Evolutionary conservation across 179 eudicot species (phyloP), one percentile per base, ranked within the genome.

Genomic region (Beta lomatogona): DNA sequence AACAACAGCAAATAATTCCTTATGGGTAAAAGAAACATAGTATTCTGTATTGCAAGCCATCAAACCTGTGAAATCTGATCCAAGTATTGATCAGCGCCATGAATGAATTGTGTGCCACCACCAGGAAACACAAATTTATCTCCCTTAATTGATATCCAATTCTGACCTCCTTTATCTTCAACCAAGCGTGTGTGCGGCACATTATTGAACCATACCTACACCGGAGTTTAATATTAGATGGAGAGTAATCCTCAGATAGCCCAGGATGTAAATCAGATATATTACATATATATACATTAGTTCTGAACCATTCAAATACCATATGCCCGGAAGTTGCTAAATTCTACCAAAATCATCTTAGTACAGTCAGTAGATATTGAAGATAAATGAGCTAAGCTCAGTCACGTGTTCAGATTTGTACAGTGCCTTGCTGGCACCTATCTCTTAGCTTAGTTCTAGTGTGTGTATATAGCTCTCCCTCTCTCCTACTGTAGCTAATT

Each of bases 151-250:
- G 85, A 67, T 79, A 95, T 91, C 99, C 99, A 95, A 79, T 95
- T 95, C 83, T 95, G 99, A 69, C 99, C 97, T 61, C 99, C 99
- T 88, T 94, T 95, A 81, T 94, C 97, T 84, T 95, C 97, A 84
- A 89, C 99, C 45, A 95, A 86, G 50, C 95, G 95, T 61, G 98
- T 94, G 86, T 95, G 99, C 58, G 99, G 99, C 78, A 95, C 97
- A 89, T 92, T 95, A 86, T 86, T 85, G 73, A 88, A 95, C 98
- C 99, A 95, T 46, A 94, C 98, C 99, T 95, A 85, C 54, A 57
- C 70, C 19, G 77, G 25, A 67, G 19, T 6, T 9, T 63, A 69
- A 61, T 64, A 64, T 48, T 80, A 77, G 66, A 58, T 46, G 53
- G 13, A 54, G 21, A 59, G 45, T 28, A 41, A 67, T 52, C 45